phyloP scores from a whole-genome alignment of 169 alveolate genomes.

The Cryptosporidium sp. region DNA sequence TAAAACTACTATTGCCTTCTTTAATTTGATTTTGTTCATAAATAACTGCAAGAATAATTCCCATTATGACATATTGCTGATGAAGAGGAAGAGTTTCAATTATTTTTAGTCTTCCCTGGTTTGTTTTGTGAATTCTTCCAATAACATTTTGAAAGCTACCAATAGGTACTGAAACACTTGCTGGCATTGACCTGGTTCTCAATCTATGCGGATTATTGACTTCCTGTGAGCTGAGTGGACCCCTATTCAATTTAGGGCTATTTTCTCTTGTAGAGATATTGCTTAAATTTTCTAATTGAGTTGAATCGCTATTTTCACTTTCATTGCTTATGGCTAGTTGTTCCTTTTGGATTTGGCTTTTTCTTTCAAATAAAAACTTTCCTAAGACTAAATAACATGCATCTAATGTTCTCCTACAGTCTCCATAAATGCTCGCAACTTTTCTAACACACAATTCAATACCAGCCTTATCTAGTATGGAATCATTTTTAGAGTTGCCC shows the following conservation, averaged over 20 bases:
- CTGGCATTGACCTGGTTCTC: constrained; percentile 63
- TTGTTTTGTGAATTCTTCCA: constrained; percentile 43
- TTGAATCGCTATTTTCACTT: neutral
- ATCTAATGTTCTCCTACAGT: constrained; percentile 73
- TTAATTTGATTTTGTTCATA: constrained; percentile 8
- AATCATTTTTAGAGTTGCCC: neutral
- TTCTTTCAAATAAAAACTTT: constrained; percentile 24
- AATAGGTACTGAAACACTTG: constrained; percentile 17
- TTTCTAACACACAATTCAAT: constrained; percentile 69
- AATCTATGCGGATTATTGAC: neutral
- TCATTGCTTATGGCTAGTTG: neutral
- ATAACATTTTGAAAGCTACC: constrained; percentile 50
- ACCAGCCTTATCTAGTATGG: constrained; percentile 31
- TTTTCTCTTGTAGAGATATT: constrained; percentile 48
- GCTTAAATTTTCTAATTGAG: neutral
- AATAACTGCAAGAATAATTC: constrained; percentile 39
- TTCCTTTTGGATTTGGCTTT: constrained; percentile 1
- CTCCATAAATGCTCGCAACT: constrained; percentile 66
- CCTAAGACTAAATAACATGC: constrained; percentile 48
- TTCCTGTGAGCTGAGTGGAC: neutral
- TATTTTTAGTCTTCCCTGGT: neutral
- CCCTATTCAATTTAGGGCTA: constrained; percentile 9
- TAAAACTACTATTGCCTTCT: neutral
- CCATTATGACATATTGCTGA: constrained; percentile 67
- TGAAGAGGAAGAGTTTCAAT: constrained; percentile 37